Base-by-base conservation (phyloP, 441 rosid species). In the Arabidopsis hybrid region DNA sequence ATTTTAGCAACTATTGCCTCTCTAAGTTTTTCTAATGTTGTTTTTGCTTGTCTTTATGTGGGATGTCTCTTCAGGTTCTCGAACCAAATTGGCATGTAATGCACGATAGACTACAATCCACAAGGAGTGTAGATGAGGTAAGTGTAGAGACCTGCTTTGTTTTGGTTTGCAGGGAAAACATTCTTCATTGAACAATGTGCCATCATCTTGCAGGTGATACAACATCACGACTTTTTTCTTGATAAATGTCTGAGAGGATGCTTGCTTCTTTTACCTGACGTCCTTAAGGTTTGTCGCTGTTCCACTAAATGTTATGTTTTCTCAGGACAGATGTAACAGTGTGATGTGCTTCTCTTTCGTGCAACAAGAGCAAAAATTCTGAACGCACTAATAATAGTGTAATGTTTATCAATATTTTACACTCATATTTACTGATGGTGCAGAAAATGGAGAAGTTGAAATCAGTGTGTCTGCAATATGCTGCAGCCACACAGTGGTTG, bases 41-140 rank as follows among this genome's bases (percentile, higher is more conserved):
- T 35, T 50, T 32, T 59, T 35, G 29, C 72, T 34, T 70, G 26
- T 69, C 35, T 52, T 21, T 40, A 58, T 64, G 58, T 53, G 72
- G 60, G 45, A 58, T 51, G n/a, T 13, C 68, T 74, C 65, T 75
- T 80, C 89, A 95, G 99, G 99, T 95, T 80, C 87, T 95, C 74
- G 99, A 95, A 83, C 99, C 97, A 57, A 95, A 91, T 79, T 95
- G 98, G 98, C 96, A 95, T 67, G 82, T 85, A 83, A 87, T 95
- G 98, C 85, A 87, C 46, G 77, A 79, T 79, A 82, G 89, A 80
- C 89, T 93, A 73, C 96, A 88, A 78, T 79, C 85, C 63, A 88
- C 95, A 42, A 91, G 83, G 81, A 91, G 95, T 79, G 85, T 95
- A 69, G 99, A 95, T 55, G 98, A 95, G 93, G 98, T 91, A 69